Conservation (phyloP, 371 early-diverging fungal species). For the Mortierella polycephala region DNA sequence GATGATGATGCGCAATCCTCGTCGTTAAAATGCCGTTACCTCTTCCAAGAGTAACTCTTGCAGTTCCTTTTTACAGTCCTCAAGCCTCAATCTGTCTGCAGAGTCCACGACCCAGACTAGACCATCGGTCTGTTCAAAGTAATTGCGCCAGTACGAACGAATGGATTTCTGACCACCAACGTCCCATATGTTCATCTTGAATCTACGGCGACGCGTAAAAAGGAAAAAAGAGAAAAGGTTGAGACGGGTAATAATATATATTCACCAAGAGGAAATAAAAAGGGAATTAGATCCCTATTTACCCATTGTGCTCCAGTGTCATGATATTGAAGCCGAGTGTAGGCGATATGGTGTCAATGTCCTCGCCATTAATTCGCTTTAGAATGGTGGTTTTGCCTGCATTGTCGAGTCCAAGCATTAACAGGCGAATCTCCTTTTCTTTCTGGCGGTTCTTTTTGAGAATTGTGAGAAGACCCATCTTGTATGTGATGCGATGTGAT, state of each 20-base stretch:
- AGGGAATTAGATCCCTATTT: slow-evolving; percentile 7
- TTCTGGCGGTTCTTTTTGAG: slow-evolving; percentile 87
- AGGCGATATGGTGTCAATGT: slow-evolving; percentile 94
- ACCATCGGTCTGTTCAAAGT: slow-evolving; percentile 99
- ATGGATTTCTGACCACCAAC: slow-evolving; percentile 99
- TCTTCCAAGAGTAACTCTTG: slow-evolving; percentile 85
- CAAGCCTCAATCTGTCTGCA: slow-evolving; percentile 85
- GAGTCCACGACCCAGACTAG: slow-evolving; percentile 99
- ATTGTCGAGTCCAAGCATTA: slow-evolving; percentile 98
- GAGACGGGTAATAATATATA: not conserved
- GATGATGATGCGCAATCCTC: too few relatives aligned
- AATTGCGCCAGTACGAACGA: slow-evolving; percentile 99
- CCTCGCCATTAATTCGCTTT: slow-evolving; percentile 93
- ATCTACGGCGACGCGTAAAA: slow-evolving; percentile 54
- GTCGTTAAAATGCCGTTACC: slow-evolving; percentile 52
- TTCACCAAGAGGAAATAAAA: not conserved
- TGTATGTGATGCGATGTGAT: not conserved
- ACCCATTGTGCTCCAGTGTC: slow-evolving; percentile 88
- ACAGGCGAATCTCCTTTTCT: slow-evolving; percentile 89
- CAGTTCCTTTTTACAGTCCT: slow-evolving; percentile 87
- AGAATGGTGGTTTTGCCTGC: slow-evolving; percentile 99
- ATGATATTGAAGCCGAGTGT: slow-evolving; percentile 97
- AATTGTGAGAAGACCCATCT: slow-evolving; percentile 95
- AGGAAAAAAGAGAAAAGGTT: not conserved
- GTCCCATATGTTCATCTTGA: slow-evolving; percentile 94